These are phyloP conservation scores for Kodamaea sagamina DNA, from an alignment of 805 yeast genomes.

Conservation along the genomic window DNA sequence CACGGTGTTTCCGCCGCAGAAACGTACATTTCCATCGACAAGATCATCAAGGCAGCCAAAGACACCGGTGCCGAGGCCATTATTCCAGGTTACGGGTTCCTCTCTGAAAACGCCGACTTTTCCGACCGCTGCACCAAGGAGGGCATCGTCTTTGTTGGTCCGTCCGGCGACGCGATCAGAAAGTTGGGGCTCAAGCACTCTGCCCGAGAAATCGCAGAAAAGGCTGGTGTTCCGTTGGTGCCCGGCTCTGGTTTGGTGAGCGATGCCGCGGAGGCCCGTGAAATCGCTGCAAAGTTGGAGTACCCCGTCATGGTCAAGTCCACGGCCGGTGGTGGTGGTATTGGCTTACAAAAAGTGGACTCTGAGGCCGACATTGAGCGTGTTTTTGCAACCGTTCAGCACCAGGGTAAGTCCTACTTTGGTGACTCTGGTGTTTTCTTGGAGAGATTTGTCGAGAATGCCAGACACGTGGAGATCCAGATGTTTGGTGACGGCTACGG, in stretches of 20 bases:
- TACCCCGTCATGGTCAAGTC: constrained; percentile 96
- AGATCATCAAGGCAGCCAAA: constrained; percentile 84
- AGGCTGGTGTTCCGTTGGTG: constrained; percentile 92
- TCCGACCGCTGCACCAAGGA: constrained; percentile 83
- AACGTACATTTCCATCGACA: constrained; percentile 83
- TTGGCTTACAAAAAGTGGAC: constrained; percentile 93
- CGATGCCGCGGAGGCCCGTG: constrained; percentile 70
- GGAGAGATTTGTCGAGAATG: constrained; percentile 91
- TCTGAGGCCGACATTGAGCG: constrained; percentile 75
- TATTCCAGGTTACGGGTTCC: constrained; percentile 96
- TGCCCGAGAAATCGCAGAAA: constrained; percentile 89
- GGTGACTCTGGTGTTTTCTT: constrained; percentile 95
- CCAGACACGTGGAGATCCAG: constrained; percentile 96
- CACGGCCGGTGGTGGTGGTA: constrained; percentile 99
- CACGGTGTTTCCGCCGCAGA: constrained; percentile 86
- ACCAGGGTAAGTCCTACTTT: constrained; percentile 89
- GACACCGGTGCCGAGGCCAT: constrained; percentile 88
- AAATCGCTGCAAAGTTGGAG: constrained; percentile 69
- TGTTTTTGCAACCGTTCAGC: constrained; percentile 88
- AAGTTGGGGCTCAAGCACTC: constrained; percentile 93
- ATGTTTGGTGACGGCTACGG: constrained; percentile 96
- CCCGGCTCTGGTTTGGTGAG: constrained; percentile 93
- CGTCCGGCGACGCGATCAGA: constrained; percentile 90
- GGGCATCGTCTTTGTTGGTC: constrained; percentile 94
- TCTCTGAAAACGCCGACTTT: constrained; percentile 95